Evolutionary conservation across 2,329 filamentous ascomycete genomes (phyloP).

Genomic region (Magnaporthales sp.): DNA sequence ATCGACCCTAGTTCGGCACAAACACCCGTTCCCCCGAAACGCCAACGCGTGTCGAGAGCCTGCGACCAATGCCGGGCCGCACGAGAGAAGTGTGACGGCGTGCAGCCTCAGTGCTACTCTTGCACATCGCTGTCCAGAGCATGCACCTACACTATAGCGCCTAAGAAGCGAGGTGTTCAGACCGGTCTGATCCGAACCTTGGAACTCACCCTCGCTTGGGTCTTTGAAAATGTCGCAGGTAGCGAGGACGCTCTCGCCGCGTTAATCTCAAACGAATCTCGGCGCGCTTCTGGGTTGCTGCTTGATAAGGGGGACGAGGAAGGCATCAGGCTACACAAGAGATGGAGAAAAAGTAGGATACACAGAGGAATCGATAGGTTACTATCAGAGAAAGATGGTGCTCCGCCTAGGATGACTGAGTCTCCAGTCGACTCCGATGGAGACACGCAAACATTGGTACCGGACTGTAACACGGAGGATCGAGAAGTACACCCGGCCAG

Average conservation of each 20-base stretch:
- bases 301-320: conserved; percentile 46
- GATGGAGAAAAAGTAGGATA: conserved; percentile 55
- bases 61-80: conserved; percentile 61
- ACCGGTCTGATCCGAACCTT: conserved; percentile 73
- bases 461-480: not conserved
- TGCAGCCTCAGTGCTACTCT: conserved; percentile 56
- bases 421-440: conserved; percentile 23
- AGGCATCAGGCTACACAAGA: conserved; percentile 48
- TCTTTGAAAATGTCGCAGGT: conserved; percentile 53
- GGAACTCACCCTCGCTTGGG: conserved; percentile 58
- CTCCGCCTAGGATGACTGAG: conserved; percentile 19
- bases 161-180: conserved; percentile 69
- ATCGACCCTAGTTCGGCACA: conserved; percentile 4
- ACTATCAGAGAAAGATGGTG: conserved; percentile 36
- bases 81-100: conserved; percentile 66
- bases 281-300: conserved; percentile 34
- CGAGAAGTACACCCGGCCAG: not conserved
- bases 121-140: conserved; percentile 53
- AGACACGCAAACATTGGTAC: conserved; percentile 10
- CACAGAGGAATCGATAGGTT: conserved; percentile 55
- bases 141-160: conserved; percentile 64
- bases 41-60: conserved; percentile 58
- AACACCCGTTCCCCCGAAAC: conserved; percentile 33
- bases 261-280: conserved; percentile 38
- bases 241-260: conserved; percentile 48